Base-by-base conservation (phyloP, 2,329 filamentous ascomycete genomes). In the Phyllosticta ampelicida region DNA sequence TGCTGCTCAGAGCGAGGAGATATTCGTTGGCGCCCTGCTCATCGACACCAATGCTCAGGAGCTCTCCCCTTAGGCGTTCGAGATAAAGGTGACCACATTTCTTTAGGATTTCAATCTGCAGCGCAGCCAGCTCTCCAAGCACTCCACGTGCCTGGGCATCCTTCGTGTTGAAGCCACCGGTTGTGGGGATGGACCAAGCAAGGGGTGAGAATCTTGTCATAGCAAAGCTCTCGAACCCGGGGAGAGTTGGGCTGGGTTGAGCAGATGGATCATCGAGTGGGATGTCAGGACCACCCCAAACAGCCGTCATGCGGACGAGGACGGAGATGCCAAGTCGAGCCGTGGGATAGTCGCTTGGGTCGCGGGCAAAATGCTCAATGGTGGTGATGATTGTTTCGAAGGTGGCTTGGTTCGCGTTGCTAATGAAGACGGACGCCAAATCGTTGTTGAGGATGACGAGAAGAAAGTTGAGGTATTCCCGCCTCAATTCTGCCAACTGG, bases 381-480 rank as follows among this genome's bases (percentile, higher is more conserved):
- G 90, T 95, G 5, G 84, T 80, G 63, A 99, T 86, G 65, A 97
- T 82, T 2, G 86, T 84, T 65, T 96, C 90, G 65, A 99, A 97
- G 62, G 88, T 90, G 28, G 83, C 81, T 77, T 96, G 92, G 73
- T 99, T 99, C 9, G 85, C 80, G 67, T 89, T 85, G 67, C 90
- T 96, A 62, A 99, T 87, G 49, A 99, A 84, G 11, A 97, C 90
- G 23, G 86, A 83, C 9, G 88, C 90, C 4, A 99, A 82, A 58
- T 95, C 89, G 68, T 99, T 95, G 70, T 89, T 89, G 44, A 99
- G 75, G 60, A 99, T 90, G 59, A 95, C 86, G 54, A 90, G 83
- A 62, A 99, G 77, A 71, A 99, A 97, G 58, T 90, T 90, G n/a
- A 99, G 80, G 66, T 96, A 99, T 69, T 99, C 92, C 62, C 90